A percentile compares a stretch with the other conserved stretches of the same genome.
Evolutionary conservation across 805 yeast genomes (phyloP).

Genomic region (Teunomyces lycoperdinae): DNA sequence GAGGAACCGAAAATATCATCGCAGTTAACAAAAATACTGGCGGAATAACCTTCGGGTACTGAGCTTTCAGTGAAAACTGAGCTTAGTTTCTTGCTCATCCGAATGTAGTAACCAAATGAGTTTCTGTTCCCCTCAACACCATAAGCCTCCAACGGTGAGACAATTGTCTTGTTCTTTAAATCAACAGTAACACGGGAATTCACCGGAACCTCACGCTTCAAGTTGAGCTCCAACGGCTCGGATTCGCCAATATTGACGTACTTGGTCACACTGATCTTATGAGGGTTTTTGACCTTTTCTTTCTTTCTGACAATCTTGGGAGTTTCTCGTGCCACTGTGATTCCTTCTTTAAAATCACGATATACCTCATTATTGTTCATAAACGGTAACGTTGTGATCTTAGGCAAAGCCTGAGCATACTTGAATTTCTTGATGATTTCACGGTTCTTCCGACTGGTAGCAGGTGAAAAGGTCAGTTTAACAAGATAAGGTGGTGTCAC

Average conservation of each 20-base stretch:
- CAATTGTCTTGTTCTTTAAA: constrained; percentile 55
- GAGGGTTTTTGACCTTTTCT: constrained; percentile 36
- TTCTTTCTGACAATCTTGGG: constrained; percentile 34
- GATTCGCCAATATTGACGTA: constrained; percentile 74
- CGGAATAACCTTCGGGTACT: constrained; percentile 59
- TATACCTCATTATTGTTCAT: constrained; percentile 47
- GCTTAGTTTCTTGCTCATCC: constrained; percentile 61
- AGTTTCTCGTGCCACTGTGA: constrained; percentile 45
- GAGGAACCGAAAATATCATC: constrained; percentile 55
- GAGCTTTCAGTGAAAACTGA: constrained; percentile 70
- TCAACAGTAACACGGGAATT: constrained; percentile 84
- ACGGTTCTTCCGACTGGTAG: constrained; percentile 21
- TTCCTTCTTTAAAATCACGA: constrained; percentile 58
- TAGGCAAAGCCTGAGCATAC: constrained; percentile 69
- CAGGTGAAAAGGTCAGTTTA: constrained; percentile 51
- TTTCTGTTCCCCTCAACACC: constrained; percentile 58
- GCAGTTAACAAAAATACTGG: constrained; percentile 61
- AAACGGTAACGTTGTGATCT: constrained; percentile 71
- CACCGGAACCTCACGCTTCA: constrained; percentile 60
- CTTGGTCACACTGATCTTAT: constrained; percentile 56
- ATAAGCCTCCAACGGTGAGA: constrained; percentile 70
- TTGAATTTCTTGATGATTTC: constrained; percentile 46
- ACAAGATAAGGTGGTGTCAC: constrained; percentile 82
- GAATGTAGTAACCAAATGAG: constrained; percentile 70
- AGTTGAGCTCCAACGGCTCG: constrained; percentile 54